Evolutionary conservation across 1,284 basidiomycete genomes (phyloP), one percentile per base, ranked within the genome.

Genomic region (Microbotryum lychnidis-dioicae): DNA sequence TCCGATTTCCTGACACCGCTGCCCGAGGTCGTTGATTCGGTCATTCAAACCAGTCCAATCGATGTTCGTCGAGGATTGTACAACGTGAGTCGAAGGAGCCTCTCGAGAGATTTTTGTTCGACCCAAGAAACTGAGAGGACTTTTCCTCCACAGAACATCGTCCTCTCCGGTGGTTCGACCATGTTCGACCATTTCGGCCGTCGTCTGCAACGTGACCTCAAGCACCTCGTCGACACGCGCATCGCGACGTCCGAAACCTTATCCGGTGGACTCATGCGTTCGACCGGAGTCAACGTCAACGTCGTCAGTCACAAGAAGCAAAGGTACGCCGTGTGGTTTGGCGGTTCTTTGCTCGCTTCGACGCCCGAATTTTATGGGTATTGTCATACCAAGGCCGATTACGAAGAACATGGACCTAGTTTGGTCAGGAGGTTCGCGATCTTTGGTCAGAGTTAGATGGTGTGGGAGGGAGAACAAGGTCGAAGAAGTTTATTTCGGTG

Each of bases 301-400:
- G 96, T 99, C 72, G 97, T 99, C 73, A 89, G 88, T 12, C 96
- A 99, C 82, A 97, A 96, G 79, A 87, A 91, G 70, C 96, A 98
- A 80, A 82, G 93, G 61, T 91, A 96, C 72, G 94, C 94, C 16
- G 96, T 98, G 23, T 99, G 94, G 94, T 98, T 91, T 73, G 96
- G 96, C 71, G 96, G 96, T 47, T 91, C 89, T 6, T 81, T 98
- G 51, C 82, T 97, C 72, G 93, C 92, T 16, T 91, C 89, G 57
- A 81, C 93, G 84, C 92, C 93, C 69, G 93, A 97, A 75, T 98
- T 98, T 77, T 94, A 96, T 78, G 86, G 86, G n/a, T 94, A 87
- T 61, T 96, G 92, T 78, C 92, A 97, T 79, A 92, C 90, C 65
- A 94, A 96, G 76, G 90, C 89, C 20, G 91, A 97, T 53, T 61